phyloP scores from a whole-genome alignment of 768 basidiomycete genomes.

The Russula abietina region DNA sequence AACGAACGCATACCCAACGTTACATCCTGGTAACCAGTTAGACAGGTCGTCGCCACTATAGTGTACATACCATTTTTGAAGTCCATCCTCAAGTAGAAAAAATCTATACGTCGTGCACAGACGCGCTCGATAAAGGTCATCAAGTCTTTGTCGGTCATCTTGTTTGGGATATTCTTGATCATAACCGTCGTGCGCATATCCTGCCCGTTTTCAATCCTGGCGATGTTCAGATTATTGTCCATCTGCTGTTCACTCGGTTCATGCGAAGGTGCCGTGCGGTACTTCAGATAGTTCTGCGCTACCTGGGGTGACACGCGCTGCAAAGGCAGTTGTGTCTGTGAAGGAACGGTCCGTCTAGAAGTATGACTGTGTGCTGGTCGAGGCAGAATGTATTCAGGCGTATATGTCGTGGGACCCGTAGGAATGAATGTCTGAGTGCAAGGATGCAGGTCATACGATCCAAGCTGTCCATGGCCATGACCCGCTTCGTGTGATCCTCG shows the following conservation, averaged over 20 bases:
- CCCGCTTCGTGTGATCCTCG: not conserved
- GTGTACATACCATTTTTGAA: slow-evolving; percentile 61
- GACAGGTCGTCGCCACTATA: not conserved
- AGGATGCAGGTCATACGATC: slow-evolving; percentile 8
- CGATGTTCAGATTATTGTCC: slow-evolving; percentile 59
- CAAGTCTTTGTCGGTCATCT: slow-evolving; percentile 75
- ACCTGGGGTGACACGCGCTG: slow-evolving; percentile 26
- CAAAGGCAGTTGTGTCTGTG: slow-evolving; percentile 10
- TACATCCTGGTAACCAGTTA: slow-evolving; percentile 47
- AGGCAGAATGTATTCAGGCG: slow-evolving; percentile 21
- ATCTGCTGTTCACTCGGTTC: slow-evolving; percentile 29
- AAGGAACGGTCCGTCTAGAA: slow-evolving; percentile 9
- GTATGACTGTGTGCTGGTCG: slow-evolving; percentile 13
- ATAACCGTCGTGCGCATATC: slow-evolving; percentile 83
- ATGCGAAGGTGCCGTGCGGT: slow-evolving; percentile 11
- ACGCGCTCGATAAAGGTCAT: slow-evolving; percentile 62
- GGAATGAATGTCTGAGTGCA: slow-evolving; percentile 21
- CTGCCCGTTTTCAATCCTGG: slow-evolving; percentile 65
- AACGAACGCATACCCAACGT: slow-evolving; percentile 82
- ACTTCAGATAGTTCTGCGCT: slow-evolving; percentile 19
- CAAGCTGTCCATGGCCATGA: slow-evolving; percentile 7
- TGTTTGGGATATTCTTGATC: slow-evolving; percentile 92
- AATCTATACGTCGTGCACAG: slow-evolving; percentile 74
- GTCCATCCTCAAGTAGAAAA: slow-evolving; percentile 84
- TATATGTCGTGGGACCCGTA: slow-evolving; percentile 13